Evolutionary conservation across 495 filamentous ascomycete species (phyloP), one percentile per base, ranked within the genome.

Genomic region (Penicillium roqueforti): DNA sequence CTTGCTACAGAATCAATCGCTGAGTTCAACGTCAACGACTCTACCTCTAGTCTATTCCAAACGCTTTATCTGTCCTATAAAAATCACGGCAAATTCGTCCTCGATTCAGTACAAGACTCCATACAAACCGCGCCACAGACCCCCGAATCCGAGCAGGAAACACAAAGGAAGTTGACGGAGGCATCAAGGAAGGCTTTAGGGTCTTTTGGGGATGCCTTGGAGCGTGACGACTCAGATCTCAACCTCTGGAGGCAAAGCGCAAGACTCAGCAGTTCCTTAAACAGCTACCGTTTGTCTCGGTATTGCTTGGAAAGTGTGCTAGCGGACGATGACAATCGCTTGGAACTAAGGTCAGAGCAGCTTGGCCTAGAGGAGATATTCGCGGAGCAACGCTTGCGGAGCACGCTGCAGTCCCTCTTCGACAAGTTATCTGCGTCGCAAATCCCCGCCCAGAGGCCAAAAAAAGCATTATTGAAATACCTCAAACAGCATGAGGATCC

Each of bases 1-100:
- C 66, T 66, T 26, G 74, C 78, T 51, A 68, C 77, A n/a, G 67
- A 72, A 18, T 56, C 68, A 7, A 67, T 76, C 22, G 68, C 62
- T 14, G 71, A 73, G 26, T 74, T 64, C 25, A 73, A 72, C 47
- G 66, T 71, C 45, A 76, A 69, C 47, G 89, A 93, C 48, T 85
- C 79, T 4, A 82, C 84, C 0, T 88, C 85, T 25, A 95, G 85
- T 67, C 72, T 97, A 4, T 87, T 91, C 0, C 90, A 97, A 58
- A 89, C 93, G 8, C 79, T 96, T 18, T 96, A 95, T 58, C 80
- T 99, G 6, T 85, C 92, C 4, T 90, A 91, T 76, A 99, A 99
- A 63, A 97, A 97, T 66, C 84, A 92, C 70, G 95, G 91, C 46
- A 86, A 96, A 62, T 97, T 91, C 65, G 69, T 85, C 20, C 76